Base-by-base conservation (phyloP, 176 grass and related monocot species). In the Cymbopogon citratus region DNA sequence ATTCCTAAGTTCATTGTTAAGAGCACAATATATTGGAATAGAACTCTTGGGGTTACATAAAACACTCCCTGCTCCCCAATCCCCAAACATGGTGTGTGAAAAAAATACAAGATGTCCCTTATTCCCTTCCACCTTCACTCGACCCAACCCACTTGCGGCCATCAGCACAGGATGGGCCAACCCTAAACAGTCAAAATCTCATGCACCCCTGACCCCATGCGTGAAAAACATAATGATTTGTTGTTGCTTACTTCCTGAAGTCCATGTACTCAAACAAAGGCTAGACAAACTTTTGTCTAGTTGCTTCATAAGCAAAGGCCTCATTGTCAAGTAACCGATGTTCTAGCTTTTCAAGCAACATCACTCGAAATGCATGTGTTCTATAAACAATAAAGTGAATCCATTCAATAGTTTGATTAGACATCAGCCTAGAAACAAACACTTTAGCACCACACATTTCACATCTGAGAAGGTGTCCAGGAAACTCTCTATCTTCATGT, bases 291-390 rank as follows among this genome's bases (percentile, higher is more conserved):
- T 49, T 66, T 12, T 36, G 34, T 26, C 15, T 43, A 31, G 33
- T 31, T 76, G 45, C 72, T 31, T 80, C 59, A 43, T 44, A 86
- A 66, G 15, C 44, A 86, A 60, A 75, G 54, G 25, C 29, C 26
- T 74, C 45, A 19, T 12, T 24, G 7, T 46, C 29, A 52, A 51
- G 9, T 21, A 38, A 76, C 4, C 9, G 31, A 56, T 28, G 21
- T 33, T 75, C 69, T 84, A 66, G 15, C 12, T 52, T 52, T 85
- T 75, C 62, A 62, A 75, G 23, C 8, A 88, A 60, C 26, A 88
- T 61, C 46, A 80, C 46, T 54, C 43, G 45, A 48, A 48, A 48
- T 48, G 14, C 45, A 66, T 74, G 8, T 2, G 21, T 63, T 24
- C 5, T 51, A 24, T 40, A 23, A 5, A 35, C 24, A 15, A 49